phyloP scores from a whole-genome alignment of 2,329 filamentous ascomycete genomes.

The Calonectria honghensis region DNA sequence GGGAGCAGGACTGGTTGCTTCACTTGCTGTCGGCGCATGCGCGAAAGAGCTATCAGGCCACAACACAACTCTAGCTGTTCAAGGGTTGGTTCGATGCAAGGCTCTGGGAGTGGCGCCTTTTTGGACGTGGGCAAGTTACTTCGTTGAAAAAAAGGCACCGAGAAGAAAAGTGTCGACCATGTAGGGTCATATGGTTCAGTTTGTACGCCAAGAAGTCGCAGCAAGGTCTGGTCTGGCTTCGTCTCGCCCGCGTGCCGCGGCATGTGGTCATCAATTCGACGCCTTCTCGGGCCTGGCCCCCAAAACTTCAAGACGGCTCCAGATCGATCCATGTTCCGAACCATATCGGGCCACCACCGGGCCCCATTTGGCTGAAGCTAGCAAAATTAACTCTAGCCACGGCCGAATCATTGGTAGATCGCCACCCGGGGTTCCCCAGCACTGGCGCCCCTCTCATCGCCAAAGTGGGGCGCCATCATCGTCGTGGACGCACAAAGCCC shows the following conservation, averaged over 20 bases:
- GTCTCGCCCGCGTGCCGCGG: slow-evolving; percentile 12
- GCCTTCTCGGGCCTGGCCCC: neutral
- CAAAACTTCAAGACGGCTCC: slow-evolving; percentile 35
- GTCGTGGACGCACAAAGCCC: slow-evolving; percentile 44
- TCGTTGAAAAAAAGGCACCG: no score
- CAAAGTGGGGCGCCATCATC: slow-evolving; percentile 36
- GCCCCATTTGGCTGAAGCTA: slow-evolving; percentile 33
- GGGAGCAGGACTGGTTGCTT: no score
- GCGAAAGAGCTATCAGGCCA: no score
- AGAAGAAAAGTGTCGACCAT: neutral
- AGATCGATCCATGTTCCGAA: slow-evolving; percentile 43
- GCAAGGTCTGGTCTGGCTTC: slow-evolving; percentile 25
- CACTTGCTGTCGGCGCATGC: no score
- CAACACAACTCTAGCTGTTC: no score
- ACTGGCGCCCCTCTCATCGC: slow-evolving; percentile 41
- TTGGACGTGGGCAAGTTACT: no score
- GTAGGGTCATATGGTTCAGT: neutral
- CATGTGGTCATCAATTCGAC: neutral
- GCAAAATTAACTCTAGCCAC: slow-evolving; percentile 51
- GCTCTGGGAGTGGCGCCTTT: no score
- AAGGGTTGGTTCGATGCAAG: no score
- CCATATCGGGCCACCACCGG: slow-evolving; percentile 45
- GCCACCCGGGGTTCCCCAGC: slow-evolving; percentile 41
- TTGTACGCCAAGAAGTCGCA: slow-evolving; percentile 13
- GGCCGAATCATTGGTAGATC: slow-evolving; percentile 34